Base-by-base conservation (phyloP, 2,329 filamentous ascomycete species). In the Fonsecaea pedrosoi region DNA sequence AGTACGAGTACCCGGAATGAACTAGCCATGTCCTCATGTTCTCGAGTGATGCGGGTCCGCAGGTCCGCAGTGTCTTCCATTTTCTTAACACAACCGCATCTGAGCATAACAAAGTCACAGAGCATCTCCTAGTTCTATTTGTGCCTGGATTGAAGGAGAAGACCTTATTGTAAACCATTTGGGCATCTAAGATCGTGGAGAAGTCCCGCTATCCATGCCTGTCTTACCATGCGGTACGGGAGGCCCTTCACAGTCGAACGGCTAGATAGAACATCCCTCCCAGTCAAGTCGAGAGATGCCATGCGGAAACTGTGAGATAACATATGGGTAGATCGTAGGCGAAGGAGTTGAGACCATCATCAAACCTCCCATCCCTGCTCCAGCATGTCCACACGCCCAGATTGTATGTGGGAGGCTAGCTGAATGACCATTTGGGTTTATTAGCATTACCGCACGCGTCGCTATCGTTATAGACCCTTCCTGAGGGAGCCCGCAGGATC, bases 381-480 rank as follows among this genome's bases (percentile, higher is more conserved):
- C 42, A 48, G 6, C 42, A 48, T 48, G 42, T 21, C 42, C 42
- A 45, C n/a, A 45, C 10, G 21, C 18, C 42, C 42, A n/a, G 42
- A 21, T 6, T 18, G 42, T 45, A 45, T 18, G 21, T 10, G 21
- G 21, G 8, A 6, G 21, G 15, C 7, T 45, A 5, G 15, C 18
- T 25, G 42, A 48, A 21, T 48, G 42, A 18, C n/a, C 18, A 6
- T 9, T 48, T 21, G n/a, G 15, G 38, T 8, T 10, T 38, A 13
- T 12, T 18, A 62, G 55, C 50, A 54, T 70, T 9, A 13, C 45
- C 4, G 68, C 75, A n/a, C 78, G 77, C 65, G 74, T 79, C 5
- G 75, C 75, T 35, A 79, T 84, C 40, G 74, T 84, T 2, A 83
- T 82, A 0, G 82, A 82, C 10, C 73, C 81, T 1, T 83, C 82